A percentile compares a stretch with the other conserved stretches of the same genome.
These are phyloP conservation scores for Penicillium arizonense DNA, from an alignment of 495 filamentous ascomycete genomes.

Conservation along the genomic window DNA sequence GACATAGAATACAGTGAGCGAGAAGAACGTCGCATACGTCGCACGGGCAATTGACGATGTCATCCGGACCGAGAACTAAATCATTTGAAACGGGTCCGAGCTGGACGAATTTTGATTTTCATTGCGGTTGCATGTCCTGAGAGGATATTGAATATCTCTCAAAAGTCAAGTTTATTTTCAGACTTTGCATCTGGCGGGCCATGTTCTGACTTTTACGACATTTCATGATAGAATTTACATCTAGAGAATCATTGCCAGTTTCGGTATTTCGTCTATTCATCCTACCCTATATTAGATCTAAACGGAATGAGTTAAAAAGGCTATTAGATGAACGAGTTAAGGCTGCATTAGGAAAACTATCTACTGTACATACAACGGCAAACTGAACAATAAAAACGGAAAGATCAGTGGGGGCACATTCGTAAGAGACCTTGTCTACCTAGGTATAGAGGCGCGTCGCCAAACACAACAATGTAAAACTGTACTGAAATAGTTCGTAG, in stretches of 20 bases:
- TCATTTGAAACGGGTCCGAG: not conserved
- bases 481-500: slow-evolving; percentile 25
- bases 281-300: not conserved
- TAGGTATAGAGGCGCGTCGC: slow-evolving; percentile 3
- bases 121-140: not conserved
- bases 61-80: slow-evolving; percentile 41
- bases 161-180: slow-evolving; percentile 2
- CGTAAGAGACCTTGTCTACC: slow-evolving; percentile 13
- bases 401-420: slow-evolving; percentile 4
- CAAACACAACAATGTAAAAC: slow-evolving; percentile 13
- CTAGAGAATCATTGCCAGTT: slow-evolving; percentile 15
- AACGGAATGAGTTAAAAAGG: not conserved
- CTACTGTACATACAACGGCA: slow-evolving; percentile 26
- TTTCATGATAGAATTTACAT: slow-evolving; percentile 25
- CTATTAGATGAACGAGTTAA: slow-evolving; percentile 3
- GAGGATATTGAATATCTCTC: not conserved
- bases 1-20: slow-evolving; percentile 44
- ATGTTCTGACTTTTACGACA: slow-evolving; percentile 17
- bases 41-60: slow-evolving; percentile 47
- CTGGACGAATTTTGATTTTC: not conserved
- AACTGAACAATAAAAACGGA: slow-evolving; percentile 3
- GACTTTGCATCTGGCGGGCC: slow-evolving; percentile 14
- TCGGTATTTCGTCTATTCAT: not conserved
- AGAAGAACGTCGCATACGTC: slow-evolving; percentile 49
- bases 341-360: slow-evolving; percentile 20